phyloP scores from a whole-genome alignment of 805 yeast species.

The Candida arabinofermentans region DNA sequence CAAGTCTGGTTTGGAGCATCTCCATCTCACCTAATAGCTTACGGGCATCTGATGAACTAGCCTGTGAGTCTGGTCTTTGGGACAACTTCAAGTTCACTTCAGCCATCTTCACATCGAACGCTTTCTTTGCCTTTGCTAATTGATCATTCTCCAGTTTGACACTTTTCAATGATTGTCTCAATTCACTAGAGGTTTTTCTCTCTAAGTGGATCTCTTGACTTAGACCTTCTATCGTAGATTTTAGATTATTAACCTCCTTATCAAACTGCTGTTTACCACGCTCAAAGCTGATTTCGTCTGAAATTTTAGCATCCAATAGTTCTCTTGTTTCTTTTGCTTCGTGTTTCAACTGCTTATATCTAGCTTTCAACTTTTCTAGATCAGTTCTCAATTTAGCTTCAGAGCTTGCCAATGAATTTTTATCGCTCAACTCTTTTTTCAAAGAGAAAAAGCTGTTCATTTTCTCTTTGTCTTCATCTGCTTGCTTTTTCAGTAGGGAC shows the following conservation, averaged over 20 bases:
- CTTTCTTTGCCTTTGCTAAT: conserved; percentile 27
- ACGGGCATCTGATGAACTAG: conserved; percentile 8
- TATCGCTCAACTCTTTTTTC: conserved; percentile 11
- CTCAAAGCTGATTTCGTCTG: conserved; percentile 40
- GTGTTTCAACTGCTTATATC: conserved; percentile 39
- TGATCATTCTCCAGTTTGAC: conserved; percentile 34
- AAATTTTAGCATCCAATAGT: conserved; percentile 37
- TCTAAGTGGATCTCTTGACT: conserved; percentile 28
- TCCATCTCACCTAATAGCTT: conserved; percentile 46
- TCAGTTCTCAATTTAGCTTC: conserved; percentile 24
- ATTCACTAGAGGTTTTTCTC: conserved; percentile 19
- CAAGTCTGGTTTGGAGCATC: conserved; percentile 58
- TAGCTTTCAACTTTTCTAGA: conserved; percentile 22
- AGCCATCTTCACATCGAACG: conserved; percentile 29
- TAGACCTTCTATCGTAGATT: conserved; percentile 26
- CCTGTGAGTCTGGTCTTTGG: conserved; percentile 18
- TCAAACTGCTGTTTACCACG: conserved; percentile 43
- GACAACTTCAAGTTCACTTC: conserved; percentile 29
- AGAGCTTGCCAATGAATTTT: conserved; percentile 3
- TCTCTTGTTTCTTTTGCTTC: conserved; percentile 41
- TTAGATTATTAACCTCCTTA: conserved; percentile 35
- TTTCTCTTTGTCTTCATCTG: conserved; percentile 8
- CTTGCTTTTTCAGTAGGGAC: conserved; percentile 19
- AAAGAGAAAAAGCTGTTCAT: conserved; percentile 20
- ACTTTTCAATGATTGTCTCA: conserved; percentile 24